Evolutionary conservation across 2,329 filamentous ascomycete genomes (phyloP).

Genomic region (Pyrenochaeta sp.): DNA sequence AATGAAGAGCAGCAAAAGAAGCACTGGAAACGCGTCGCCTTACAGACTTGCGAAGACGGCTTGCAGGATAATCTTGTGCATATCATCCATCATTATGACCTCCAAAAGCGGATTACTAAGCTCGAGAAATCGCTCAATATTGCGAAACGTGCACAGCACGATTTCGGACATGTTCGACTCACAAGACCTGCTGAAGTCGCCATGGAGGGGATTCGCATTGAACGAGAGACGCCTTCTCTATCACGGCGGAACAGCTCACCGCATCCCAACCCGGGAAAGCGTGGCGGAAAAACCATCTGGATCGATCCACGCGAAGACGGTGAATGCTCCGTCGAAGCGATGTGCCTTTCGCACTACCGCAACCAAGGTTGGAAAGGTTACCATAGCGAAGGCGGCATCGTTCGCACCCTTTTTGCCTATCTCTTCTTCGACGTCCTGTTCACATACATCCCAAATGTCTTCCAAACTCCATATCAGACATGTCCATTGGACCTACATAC

Average conservation of each 20-base stretch:
- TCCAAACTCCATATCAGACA: conserved; percentile 94
- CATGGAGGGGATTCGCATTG: conserved; percentile 80
- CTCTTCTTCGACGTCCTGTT: conserved; percentile 95
- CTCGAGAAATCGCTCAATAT: conserved; percentile 85
- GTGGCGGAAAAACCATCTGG: conserved; percentile 83
- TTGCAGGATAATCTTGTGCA: conserved; percentile 90
- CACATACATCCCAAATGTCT: conserved; percentile 92
- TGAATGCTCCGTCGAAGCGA: conserved; percentile 88
- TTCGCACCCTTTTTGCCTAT: conserved; percentile 84
- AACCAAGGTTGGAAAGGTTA: conserved; percentile 91
- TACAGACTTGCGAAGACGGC: conserved; percentile 83
- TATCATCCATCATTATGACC: conserved; percentile 89
- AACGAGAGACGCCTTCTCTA: conserved; percentile 60
- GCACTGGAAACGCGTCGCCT: conserved; percentile 80
- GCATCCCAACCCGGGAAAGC: conserved; percentile 44
- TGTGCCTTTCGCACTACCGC: conserved; percentile 90
- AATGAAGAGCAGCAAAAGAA: conserved; percentile 73
- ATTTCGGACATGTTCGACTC: conserved; percentile 87
- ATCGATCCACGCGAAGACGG: conserved; percentile 76
- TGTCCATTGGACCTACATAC: conserved; percentile 93
- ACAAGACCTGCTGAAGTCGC: conserved; percentile 77
- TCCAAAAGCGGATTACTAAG: conserved; percentile 93
- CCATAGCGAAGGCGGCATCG: conserved; percentile 88
- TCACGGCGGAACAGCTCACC: conserved; percentile 40
- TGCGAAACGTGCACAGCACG: conserved; percentile 85